Base-by-base conservation (phyloP, 2,329 filamentous ascomycete genomes). In the Trichoderma sp. region DNA sequence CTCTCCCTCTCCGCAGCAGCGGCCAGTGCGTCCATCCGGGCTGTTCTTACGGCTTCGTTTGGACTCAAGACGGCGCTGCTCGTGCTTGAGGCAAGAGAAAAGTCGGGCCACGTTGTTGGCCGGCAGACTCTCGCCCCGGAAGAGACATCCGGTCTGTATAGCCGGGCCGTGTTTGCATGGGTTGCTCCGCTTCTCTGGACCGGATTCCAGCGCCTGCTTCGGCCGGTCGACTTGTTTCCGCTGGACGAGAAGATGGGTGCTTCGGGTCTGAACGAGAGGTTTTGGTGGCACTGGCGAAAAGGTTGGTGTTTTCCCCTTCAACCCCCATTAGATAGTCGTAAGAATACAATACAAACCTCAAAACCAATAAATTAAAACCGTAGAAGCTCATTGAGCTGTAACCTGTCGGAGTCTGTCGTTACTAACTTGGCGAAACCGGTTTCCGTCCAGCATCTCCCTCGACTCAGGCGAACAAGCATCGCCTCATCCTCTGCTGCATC, bases 21-120 rank as follows among this genome's bases (percentile, higher is more conserved):
- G 17, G 58, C 73, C 39, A 64, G 70, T 12, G 19, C 29, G 25
- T 42, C 77, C 19, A 73, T 80, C 8, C 73, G 73, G 1, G 74
- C 74, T 48, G 72, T 80, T 13, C 80, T 79, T 35, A 78, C 78
- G 0, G 72, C 74, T n/a, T 73, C 70, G 5, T 64, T 64, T 54
- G 60, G 34, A 9, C 64, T 80, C 34, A 83, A 82, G 70, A 68
- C 76, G n/a, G 72, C 68, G 0, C 66, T 79, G 69, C 50, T 80
- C 19, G 71, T 79, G 29, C 76, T 80, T 3, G 81, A 83, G 72
- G 78, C 78, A 2, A 71, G 73, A 65, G 78, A 76, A 64, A 83
- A 83, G 73, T 72, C 75, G 9, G 52, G 68, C 2, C 75, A 76
- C 39, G 71, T 81, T 13, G 67, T 78, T n/a, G 67, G 70, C 39